phyloP scores from a whole-genome alignment of 257 asterid species.

The Solanum sejunctum region DNA sequence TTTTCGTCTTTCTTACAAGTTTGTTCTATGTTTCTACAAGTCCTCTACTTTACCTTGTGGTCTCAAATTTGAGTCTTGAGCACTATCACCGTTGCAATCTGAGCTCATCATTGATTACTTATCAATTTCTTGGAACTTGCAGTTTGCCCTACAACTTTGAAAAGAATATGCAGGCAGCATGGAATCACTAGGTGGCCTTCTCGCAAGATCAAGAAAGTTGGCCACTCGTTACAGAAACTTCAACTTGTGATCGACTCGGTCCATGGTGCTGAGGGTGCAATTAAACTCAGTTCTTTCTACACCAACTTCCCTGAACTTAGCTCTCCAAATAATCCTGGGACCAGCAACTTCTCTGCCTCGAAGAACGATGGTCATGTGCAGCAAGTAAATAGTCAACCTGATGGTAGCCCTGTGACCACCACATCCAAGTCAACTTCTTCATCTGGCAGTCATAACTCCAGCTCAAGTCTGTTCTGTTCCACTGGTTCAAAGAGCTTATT shows the following conservation, averaged over 20 bases:
- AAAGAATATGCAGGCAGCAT: conserved; percentile 82
- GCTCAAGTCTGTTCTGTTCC: conserved; percentile 47
- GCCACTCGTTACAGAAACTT: conserved; percentile 68
- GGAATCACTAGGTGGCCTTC: conserved; percentile 88
- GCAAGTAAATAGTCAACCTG: conserved; percentile 15
- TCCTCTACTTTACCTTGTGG: not conserved
- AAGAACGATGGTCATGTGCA: conserved; percentile 6
- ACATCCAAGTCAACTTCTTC: conserved; percentile 38
- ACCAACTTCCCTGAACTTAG: conserved; percentile 60
- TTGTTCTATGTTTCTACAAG: not conserved
- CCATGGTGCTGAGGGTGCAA: conserved; percentile 67
- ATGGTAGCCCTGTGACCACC: conserved; percentile 26
- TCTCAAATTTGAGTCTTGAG: not conserved
- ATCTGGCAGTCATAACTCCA: conserved; percentile 63
- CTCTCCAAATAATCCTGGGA: conserved; percentile 34
- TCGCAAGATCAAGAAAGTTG: conserved; percentile 77
- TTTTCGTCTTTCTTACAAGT: not conserved
- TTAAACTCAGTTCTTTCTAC: conserved; percentile 66
- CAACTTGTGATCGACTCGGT: conserved; percentile 83
- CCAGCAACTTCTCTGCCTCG: conserved; percentile 10
- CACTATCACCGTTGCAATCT: not conserved
- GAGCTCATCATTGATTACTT: not conserved
- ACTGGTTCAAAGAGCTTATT: conserved; percentile 40
- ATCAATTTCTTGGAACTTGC: conserved; percentile 14
- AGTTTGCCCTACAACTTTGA: conserved; percentile 86